Conservation (phyloP, 305 asterid genomes). For the Ilex paraguariensis region DNA sequence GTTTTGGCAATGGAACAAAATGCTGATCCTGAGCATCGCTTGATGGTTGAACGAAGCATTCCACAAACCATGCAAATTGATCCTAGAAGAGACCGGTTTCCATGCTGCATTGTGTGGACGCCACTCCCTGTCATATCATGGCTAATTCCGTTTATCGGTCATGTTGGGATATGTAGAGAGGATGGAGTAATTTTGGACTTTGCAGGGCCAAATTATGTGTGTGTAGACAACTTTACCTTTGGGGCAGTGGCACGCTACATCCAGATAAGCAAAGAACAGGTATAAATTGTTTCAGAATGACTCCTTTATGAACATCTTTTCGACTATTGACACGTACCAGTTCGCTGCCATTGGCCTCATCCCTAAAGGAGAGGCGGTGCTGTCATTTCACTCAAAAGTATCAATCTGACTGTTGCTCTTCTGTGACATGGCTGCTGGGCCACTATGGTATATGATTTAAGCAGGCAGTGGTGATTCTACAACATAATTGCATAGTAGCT, state of each 20-base stretch:
- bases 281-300: slow-evolving; percentile 10
- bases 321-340: too few relatives aligned
- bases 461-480: background rate
- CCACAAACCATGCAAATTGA: slow-evolving; percentile 36
- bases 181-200: slow-evolving; percentile 90
- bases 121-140: slow-evolving; percentile 94
- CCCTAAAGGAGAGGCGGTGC: too few relatives aligned
- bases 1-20: slow-evolving; percentile 44
- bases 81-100: slow-evolving; percentile 62
- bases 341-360: too few relatives aligned
- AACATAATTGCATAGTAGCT: background rate
- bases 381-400: too few relatives aligned
- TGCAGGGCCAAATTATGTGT: slow-evolving; percentile 86
- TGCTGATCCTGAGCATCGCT: slow-evolving; percentile 36
- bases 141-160: slow-evolving; percentile 81
- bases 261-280: slow-evolving; percentile 72
- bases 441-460: too few relatives aligned
- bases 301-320: too few relatives aligned
- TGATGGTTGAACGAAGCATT: slow-evolving; percentile 47
- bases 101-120: slow-evolving; percentile 87
- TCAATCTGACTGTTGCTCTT: too few relatives aligned
- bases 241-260: slow-evolving; percentile 79
- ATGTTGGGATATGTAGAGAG: slow-evolving; percentile 81
- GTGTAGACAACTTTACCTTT: slow-evolving; percentile 77
- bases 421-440: too few relatives aligned